A percentile compares a stretch with the other conserved stretches of the same genome.
These are phyloP conservation scores for Arbutus unedo DNA, from an alignment of 148 eudicot genomes.

Conservation along the genomic window DNA sequence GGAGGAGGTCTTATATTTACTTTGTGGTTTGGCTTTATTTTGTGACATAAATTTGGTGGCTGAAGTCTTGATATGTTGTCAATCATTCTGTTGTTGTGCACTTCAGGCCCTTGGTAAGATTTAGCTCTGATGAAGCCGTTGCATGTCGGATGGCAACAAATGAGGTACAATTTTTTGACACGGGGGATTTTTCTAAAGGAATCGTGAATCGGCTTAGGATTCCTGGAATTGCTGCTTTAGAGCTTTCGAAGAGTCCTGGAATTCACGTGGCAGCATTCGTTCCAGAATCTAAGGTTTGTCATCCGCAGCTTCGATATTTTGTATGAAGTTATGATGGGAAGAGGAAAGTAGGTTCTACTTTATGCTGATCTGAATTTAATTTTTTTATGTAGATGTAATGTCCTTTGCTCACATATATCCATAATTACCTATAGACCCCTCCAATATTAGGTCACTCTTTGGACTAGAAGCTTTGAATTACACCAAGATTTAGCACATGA, in stretches of 20 bases:
- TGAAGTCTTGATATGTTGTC: background rate
- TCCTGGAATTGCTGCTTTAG: conserved; percentile 79
- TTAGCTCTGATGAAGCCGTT: conserved; percentile 73
- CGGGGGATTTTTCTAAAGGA: conserved; percentile 75
- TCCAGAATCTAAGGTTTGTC: conserved; percentile 90
- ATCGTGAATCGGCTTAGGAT: conserved; percentile 59
- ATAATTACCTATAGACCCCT: background rate
- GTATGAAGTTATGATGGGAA: background rate
- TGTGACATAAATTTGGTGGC: background rate
- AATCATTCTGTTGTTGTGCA: conserved; percentile 12
- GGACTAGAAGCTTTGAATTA: background rate
- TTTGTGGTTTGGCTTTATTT: background rate
- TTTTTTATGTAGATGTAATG: background rate
- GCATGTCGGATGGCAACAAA: conserved; percentile 88
- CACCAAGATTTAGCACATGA: background rate
- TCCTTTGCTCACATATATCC: background rate
- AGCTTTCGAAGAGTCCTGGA: conserved; percentile 75
- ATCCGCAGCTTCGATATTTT: conserved; percentile 15
- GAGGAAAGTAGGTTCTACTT: background rate
- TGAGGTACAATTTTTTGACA: conserved; percentile 79
- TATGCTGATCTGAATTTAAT: background rate
- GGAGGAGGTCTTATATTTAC: background rate
- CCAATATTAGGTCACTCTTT: conserved; percentile 8
- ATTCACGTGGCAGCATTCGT: conserved; percentile 80
- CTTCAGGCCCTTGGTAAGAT: conserved; percentile 71